Evolutionary conservation across 805 yeast genomes (phyloP).

Genomic region (Debaryomyces castellii): DNA sequence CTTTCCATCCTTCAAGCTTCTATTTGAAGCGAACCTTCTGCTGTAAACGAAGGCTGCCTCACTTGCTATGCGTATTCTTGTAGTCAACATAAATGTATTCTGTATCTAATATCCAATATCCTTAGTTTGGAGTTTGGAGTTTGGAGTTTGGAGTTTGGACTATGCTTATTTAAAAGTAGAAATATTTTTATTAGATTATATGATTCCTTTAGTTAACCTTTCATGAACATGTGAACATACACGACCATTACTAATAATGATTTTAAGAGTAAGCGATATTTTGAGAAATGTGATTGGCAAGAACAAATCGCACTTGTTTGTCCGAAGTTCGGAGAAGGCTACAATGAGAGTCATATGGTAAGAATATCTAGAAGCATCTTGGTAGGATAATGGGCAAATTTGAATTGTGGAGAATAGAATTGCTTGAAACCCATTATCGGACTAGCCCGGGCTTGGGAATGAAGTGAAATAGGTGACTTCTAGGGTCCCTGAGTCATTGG

Average conservation of each 20-base stretch:
- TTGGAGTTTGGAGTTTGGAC: no score
- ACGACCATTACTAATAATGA: background rate
- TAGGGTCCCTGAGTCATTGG: no score
- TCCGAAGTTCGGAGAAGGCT: background rate
- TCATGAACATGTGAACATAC: background rate
- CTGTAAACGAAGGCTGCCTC: background rate
- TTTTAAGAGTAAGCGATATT: background rate
- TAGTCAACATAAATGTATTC: background rate
- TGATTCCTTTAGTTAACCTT: background rate
- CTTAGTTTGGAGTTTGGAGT: no score
- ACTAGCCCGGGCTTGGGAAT: background rate
- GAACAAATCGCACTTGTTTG: background rate
- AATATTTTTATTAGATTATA: background rate
- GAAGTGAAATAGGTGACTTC: background rate
- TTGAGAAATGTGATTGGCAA: background rate
- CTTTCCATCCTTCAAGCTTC: slow-evolving; percentile 21
- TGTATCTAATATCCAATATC: background rate
- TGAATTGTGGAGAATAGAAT: background rate
- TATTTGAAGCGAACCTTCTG: slow-evolving; percentile 20
- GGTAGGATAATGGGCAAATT: background rate
- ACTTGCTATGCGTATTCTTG: background rate
- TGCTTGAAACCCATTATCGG: background rate
- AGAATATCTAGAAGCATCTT: background rate
- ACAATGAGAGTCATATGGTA: background rate
- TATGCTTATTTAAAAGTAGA: background rate